A percentile compares a stretch with the other conserved stretches of the same genome.
These are phyloP conservation scores for Russula sp. DNA, from an alignment of 768 basidiomycete species.

Conservation along the genomic window DNA sequence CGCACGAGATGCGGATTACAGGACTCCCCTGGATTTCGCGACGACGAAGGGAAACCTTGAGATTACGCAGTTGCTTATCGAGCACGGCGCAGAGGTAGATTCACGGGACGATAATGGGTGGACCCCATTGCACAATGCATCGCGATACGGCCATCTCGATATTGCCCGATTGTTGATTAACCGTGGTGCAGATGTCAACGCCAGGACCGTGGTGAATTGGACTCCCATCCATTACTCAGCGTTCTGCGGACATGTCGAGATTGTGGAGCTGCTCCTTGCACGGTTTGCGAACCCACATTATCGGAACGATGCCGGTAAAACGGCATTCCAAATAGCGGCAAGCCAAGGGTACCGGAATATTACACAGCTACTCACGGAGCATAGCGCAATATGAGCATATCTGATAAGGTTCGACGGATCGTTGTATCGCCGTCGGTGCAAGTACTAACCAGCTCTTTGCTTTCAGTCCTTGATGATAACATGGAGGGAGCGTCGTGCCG, in stretches of 20 bases:
- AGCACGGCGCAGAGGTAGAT: neutral
- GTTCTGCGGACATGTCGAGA: neutral
- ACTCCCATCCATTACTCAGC: conserved; percentile 6
- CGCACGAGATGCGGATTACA: neutral
- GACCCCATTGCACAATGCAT: conserved; percentile 9
- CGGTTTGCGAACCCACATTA: neutral
- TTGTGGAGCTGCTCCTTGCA: neutral
- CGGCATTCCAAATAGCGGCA: neutral
- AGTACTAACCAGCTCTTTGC: no score
- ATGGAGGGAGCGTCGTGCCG: no score
- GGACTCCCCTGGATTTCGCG: neutral
- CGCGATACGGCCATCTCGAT: neutral
- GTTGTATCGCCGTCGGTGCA: no score
- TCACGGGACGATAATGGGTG: neutral
- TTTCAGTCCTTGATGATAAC: no score
- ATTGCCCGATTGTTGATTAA: neutral
- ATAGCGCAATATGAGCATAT: neutral
- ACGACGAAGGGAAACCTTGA: neutral
- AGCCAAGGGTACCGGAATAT: neutral
- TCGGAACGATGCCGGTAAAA: neutral
- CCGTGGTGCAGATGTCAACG: conserved; percentile 1
- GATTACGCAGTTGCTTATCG: neutral
- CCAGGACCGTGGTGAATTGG: neutral
- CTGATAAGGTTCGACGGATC: neutral
- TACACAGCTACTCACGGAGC: neutral